phyloP scores from a whole-genome alignment of 108 stramenopile species.

The Cyclotella sp. region DNA sequence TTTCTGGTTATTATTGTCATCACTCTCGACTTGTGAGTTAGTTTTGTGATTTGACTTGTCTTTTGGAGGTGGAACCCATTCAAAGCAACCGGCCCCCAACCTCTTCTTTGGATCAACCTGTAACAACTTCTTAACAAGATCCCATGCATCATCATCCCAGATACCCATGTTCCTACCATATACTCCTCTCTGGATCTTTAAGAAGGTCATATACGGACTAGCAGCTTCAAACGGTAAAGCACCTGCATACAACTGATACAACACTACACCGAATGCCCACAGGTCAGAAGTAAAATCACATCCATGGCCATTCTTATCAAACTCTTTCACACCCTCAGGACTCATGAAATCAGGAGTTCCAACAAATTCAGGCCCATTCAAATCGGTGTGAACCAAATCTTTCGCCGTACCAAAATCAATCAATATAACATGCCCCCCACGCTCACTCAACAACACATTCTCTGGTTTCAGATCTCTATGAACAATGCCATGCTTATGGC shows the following conservation, averaged over 20 bases:
- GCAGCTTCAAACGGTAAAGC: slow-evolving; percentile 80
- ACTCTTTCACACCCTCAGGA: slow-evolving; percentile 90
- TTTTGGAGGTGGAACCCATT: slow-evolving; percentile 49
- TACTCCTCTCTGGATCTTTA: slow-evolving; percentile 79
- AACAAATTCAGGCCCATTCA: slow-evolving; percentile 99
- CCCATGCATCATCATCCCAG: slow-evolving; percentile 83
- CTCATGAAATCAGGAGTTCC: slow-evolving; percentile 99
- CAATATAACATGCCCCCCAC: slow-evolving; percentile 86
- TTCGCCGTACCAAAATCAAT: slow-evolving; percentile 99
- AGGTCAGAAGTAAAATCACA: slow-evolving; percentile 76
- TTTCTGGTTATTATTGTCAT: slow-evolving; percentile 41
- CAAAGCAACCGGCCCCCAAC: slow-evolving; percentile 76
- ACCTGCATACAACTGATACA: slow-evolving; percentile 81
- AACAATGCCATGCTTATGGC: slow-evolving; percentile 90
- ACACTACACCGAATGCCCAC: slow-evolving; percentile 83
- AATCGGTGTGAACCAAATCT: slow-evolving; percentile 89
- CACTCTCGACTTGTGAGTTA: slow-evolving; percentile 19
- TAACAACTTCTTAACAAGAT: slow-evolving; percentile 71
- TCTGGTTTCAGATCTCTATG: slow-evolving; percentile 98
- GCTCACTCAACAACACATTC: slow-evolving; percentile 84
- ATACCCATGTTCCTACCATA: slow-evolving; percentile 64
- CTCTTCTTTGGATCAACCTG: slow-evolving; percentile 67
- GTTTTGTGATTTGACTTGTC: slow-evolving; percentile 13
- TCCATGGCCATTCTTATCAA: slow-evolving; percentile 32
- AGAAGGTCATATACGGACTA: slow-evolving; percentile 89